A percentile compares a stretch with the other conserved stretches of the same genome.
These are phyloP conservation scores for Odontarrhena argentea DNA, from an alignment of 345 rosid species.

Conservation along the genomic window DNA sequence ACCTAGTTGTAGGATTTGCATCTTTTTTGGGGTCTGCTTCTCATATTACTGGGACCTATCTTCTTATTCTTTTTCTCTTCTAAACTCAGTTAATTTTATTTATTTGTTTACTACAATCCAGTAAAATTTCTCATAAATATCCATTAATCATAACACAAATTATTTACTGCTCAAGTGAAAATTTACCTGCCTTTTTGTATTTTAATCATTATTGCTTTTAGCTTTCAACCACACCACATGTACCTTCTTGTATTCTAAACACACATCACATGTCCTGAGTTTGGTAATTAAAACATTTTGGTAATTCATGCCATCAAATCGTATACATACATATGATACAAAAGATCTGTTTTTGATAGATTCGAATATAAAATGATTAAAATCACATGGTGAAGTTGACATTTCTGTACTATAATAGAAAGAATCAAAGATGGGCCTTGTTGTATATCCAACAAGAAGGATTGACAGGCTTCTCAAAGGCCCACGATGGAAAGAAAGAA, in stretches of 20 bases:
- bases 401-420: not conserved
- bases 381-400: slow-evolving; percentile 36
- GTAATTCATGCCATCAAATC: slow-evolving; percentile 1
- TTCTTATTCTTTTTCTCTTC: not conserved
- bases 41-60: slow-evolving; percentile 37
- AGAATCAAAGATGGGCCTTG: slow-evolving; percentile 17
- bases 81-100: not conserved
- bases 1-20: slow-evolving; percentile 43
- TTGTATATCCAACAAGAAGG: not conserved
- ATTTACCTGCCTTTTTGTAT: not conserved
- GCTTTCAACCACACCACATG: slow-evolving; percentile 32
- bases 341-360: slow-evolving; percentile 1
- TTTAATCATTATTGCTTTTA: slow-evolving; percentile 6
- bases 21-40: slow-evolving; percentile 37
- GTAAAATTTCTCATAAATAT: not conserved
- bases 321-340: not conserved
- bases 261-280: slow-evolving; percentile 33
- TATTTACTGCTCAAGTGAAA: slow-evolving; percentile 6
- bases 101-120: not conserved
- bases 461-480: not conserved
- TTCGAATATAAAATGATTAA: slow-evolving; percentile 4
- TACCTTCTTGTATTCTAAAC: slow-evolving; percentile 21
- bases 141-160: not conserved
- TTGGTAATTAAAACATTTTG: slow-evolving; percentile 1
- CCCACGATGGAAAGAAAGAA: slow-evolving; percentile 12